Evolutionary conservation across 805 yeast species (phyloP), one percentile per base, ranked within the genome.

Genomic region (Ogataea wickerhamii): DNA sequence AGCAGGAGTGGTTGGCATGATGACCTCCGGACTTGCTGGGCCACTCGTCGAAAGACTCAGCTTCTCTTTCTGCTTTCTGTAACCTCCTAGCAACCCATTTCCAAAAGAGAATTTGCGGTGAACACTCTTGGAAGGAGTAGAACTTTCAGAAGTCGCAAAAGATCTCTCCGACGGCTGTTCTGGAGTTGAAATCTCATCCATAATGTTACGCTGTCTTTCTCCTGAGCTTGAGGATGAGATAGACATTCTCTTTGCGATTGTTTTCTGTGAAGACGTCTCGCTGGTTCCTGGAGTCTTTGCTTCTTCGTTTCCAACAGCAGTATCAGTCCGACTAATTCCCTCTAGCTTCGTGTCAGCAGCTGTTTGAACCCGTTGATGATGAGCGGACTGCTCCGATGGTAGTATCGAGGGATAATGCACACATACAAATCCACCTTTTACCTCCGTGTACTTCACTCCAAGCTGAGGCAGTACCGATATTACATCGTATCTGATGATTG

Each of bases 371-470:
- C 40, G 18, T 12, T 25, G 16, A 4, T 12, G 7, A 26, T 36
- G 2, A 21, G 18, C 13, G 4, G 17, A 26, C 13, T 41, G 27
- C 4, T 35, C 40, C 28, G 38, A 18, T 1, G 51, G 36, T 29
- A 52, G 51, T 40, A 69, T 67, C 3, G 79, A 74, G 28, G 82
- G 73, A 24, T 74, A 67, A 53, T 84, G 88, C 7, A 78, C 72
- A 66, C 98, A 89, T 18, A 87, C 74, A 59, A 91, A 89, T 0
- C 97, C 98, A 41, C 98, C 97, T 55, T 83, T 83, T 17, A 89
- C 95, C 63, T 89, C 98, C 45, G 81, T 83, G 59, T 74, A 89
- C 42, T 79, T 77, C 34, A 91, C 93, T 19, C 87, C 87, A 55
- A 87, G 69, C 45, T 78, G 78, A 14, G 78, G 79, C 56, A 89